Conservation (phyloP, 768 basidiomycete species). For the Lentinula edodes region DNA sequence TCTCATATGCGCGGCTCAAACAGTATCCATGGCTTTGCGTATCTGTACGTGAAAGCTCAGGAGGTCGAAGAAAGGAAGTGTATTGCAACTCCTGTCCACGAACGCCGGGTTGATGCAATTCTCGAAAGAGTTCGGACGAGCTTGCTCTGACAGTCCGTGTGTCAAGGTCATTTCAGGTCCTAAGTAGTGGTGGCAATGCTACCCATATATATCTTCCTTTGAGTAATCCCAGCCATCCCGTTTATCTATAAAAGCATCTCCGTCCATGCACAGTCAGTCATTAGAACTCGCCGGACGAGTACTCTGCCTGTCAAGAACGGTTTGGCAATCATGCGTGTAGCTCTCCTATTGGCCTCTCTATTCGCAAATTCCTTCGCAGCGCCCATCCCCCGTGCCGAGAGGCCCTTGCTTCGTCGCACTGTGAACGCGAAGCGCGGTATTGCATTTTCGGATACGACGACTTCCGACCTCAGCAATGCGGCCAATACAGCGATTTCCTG, state of each 20-base stretch:
- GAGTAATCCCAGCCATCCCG: not conserved
- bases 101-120: not conserved
- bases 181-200: not conserved
- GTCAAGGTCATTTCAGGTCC: not conserved
- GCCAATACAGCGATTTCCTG: conserved; percentile 3
- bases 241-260: not conserved
- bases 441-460: not conserved
- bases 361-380: not conserved
- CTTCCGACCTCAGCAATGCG: not conserved
- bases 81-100: not conserved
- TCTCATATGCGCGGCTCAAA: too few relatives aligned
- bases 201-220: not conserved
- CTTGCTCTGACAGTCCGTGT: not conserved
- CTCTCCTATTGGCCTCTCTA: not conserved
- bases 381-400: not conserved
- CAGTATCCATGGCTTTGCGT: too few relatives aligned
- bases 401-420: not conserved
- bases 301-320: not conserved
- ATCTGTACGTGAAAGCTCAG: too few relatives aligned
- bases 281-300: not conserved
- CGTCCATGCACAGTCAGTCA: not conserved
- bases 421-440: conserved; percentile 5
- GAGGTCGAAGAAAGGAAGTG: not conserved
- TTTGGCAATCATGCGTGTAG: not conserved
- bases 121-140: not conserved